phyloP scores from a whole-genome alignment of 148 eudicot genomes.

The Cornus suecica region DNA sequence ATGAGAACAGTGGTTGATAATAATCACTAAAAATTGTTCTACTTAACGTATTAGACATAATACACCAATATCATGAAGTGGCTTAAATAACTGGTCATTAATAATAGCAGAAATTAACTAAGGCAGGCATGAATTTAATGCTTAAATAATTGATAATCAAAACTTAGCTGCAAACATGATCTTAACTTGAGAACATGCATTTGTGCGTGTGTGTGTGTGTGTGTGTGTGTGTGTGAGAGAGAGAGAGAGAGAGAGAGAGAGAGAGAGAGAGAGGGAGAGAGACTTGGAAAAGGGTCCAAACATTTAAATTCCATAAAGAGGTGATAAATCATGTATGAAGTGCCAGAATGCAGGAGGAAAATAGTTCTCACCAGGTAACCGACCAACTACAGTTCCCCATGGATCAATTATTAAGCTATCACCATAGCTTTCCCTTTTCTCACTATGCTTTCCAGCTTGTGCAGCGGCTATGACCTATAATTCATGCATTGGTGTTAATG shows the following conservation, averaged over 20 bases:
- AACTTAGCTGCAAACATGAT: too few species aligned
- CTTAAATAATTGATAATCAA: too few species aligned
- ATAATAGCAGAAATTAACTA: too few species aligned
- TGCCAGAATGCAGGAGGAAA: not conserved
- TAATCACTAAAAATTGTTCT: too few species aligned
- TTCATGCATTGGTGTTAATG: not conserved
- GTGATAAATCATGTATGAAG: constrained; percentile 12
- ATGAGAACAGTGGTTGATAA: not conserved
- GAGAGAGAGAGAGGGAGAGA: not conserved
- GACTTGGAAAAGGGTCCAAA: not conserved
- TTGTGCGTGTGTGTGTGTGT: too few species aligned
- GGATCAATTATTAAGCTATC: constrained; percentile 92
- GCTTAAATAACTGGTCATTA: too few species aligned
- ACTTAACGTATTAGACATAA: too few species aligned
- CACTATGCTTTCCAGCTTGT: constrained; percentile 90
- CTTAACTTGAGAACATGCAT: too few species aligned
- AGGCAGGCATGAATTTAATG: too few species aligned
- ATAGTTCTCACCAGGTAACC: constrained; percentile 63
- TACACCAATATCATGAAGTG: too few species aligned
- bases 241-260: not conserved
- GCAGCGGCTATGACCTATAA: constrained; percentile 93
- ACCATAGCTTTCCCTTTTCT: constrained; percentile 88
- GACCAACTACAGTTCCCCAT: constrained; percentile 82
- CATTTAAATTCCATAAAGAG: not conserved
- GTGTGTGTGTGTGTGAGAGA: too few species aligned